Percentiles rank a stretch among this genome's conserved stretches.
Evolutionary conservation across 2,329 filamentous ascomycete species (phyloP).

Genomic region (Thermothelomyces thermophilus): DNA sequence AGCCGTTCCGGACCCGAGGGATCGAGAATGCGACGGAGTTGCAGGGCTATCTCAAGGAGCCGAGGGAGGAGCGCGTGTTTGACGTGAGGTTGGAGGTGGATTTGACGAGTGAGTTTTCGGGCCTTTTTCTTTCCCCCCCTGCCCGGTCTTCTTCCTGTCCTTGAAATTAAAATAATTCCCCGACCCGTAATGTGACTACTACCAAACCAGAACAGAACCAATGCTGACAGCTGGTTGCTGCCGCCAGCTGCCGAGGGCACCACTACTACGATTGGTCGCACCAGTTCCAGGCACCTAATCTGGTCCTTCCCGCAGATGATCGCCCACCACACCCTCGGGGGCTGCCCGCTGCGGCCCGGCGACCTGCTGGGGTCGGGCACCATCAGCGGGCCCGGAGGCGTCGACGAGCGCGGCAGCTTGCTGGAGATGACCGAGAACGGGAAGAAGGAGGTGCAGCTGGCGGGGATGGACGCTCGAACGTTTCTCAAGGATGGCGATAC

Average conservation of each 20-base stretch:
- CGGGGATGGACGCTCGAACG: conserved; percentile 34
- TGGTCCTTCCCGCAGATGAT: conserved; percentile 82
- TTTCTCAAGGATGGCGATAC: conserved; percentile 43
- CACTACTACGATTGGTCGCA: conserved; percentile 52
- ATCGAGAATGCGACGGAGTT: conserved; percentile 31
- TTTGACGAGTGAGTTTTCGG: conserved; percentile 46
- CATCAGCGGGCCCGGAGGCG: conserved; percentile 45
- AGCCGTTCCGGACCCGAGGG: conserved; percentile 40
- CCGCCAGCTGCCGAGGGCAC: conserved; percentile 37
- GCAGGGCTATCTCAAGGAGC: conserved; percentile 51
- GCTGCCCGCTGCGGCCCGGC: conserved; percentile 66
- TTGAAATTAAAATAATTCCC: too few species aligned
- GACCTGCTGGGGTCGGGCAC: conserved; percentile 75
- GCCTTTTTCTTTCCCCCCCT: too few species aligned
- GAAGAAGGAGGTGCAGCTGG: conserved; percentile 36
- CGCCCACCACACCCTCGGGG: conserved; percentile 69
- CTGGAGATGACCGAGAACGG: conserved; percentile 42
- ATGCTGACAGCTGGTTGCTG: neutral
- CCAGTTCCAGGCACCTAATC: conserved; percentile 61
- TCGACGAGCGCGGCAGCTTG: conserved; percentile 36
- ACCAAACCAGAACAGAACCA: neutral
- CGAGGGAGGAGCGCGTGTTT: conserved; percentile 51
- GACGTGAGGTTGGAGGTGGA: conserved; percentile 66
- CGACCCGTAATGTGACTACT: too few species aligned
- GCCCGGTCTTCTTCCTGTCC: too few species aligned